These are phyloP conservation scores for Calonectria honghensis DNA, from an alignment of 2,329 filamentous ascomycete species.

Conservation along the genomic window DNA sequence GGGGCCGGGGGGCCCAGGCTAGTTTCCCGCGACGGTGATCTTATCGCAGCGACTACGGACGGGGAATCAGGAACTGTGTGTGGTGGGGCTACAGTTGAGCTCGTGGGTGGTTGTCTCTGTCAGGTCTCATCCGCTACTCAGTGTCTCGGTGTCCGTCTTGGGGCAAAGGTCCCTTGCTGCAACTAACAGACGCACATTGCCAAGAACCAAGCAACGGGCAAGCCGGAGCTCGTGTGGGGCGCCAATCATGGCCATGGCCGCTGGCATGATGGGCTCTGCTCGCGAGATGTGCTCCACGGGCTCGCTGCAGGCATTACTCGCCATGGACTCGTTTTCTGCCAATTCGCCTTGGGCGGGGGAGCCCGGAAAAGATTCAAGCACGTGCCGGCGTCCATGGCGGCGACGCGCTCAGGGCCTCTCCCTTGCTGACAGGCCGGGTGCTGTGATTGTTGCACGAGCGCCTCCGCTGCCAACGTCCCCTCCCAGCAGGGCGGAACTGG, in stretches of 20 bases:
- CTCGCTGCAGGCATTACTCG: constrained; percentile 20
- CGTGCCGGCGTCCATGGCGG: constrained; percentile 49
- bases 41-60: constrained; percentile 40
- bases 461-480: constrained; percentile 29
- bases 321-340: background rate
- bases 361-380: constrained; percentile 44
- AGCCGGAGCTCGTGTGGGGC: constrained; percentile 39
- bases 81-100: constrained; percentile 35
- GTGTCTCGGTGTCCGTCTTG: constrained; percentile 51
- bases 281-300: constrained; percentile 12
- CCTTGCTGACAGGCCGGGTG: constrained; percentile 21
- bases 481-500: constrained; percentile 49
- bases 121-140: constrained; percentile 24
- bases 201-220: constrained; percentile 51
- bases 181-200: constrained; percentile 42
- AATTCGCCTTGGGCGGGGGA: constrained; percentile 38
- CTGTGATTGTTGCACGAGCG: constrained; percentile 39
- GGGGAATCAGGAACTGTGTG: constrained; percentile 42
- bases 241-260: constrained; percentile 22
- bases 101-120: constrained; percentile 11
- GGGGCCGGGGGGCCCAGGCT: constrained; percentile 33
- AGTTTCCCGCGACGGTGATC: constrained; percentile 43
- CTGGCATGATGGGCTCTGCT: constrained; percentile 2
- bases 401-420: constrained; percentile 48
- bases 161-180: constrained; percentile 41